These are phyloP conservation scores for Stentor roeselii DNA, from an alignment of 73 alveolate genomes.

Conservation along the genomic window DNA sequence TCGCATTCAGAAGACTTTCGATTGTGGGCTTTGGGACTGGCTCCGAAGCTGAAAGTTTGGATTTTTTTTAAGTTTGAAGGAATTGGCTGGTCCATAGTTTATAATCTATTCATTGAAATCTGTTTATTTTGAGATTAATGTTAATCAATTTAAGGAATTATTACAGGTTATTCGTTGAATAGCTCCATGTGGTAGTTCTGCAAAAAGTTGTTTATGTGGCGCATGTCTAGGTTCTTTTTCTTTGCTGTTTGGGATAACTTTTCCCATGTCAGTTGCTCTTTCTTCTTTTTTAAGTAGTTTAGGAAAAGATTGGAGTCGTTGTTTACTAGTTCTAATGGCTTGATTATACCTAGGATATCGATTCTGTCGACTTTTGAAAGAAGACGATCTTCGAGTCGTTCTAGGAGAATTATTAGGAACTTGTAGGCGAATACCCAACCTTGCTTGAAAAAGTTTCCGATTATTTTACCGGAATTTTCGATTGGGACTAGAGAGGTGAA, in stretches of 20 bases:
- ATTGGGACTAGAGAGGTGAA: not conserved
- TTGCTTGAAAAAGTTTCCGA: not conserved
- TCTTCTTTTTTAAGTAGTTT: not conserved
- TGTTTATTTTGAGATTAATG: too few relatives aligned
- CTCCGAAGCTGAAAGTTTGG: too few relatives aligned
- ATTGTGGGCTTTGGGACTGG: too few relatives aligned
- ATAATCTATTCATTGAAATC: too few relatives aligned
- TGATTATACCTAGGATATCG: not conserved
- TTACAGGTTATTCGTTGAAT: not conserved
- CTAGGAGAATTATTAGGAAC: not conserved
- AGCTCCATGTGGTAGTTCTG: not conserved
- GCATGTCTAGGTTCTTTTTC: not conserved
- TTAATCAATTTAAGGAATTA: slow-evolving; percentile 20
- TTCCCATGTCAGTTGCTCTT: slow-evolving; percentile 22
- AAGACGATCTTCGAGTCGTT: slow-evolving; percentile 16
- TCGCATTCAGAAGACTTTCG: too few relatives aligned
- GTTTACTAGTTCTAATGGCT: not conserved
- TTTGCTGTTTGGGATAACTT: not conserved
- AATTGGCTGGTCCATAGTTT: too few relatives aligned
- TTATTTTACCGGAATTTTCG: not conserved
- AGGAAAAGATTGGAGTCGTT: not conserved
- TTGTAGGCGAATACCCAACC: not conserved
- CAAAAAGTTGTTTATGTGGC: not conserved
- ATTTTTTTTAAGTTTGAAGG: too few relatives aligned
- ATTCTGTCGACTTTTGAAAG: not conserved